Base-by-base conservation (phyloP, 176 grass and related monocot species). In the Secale cereale region DNA sequence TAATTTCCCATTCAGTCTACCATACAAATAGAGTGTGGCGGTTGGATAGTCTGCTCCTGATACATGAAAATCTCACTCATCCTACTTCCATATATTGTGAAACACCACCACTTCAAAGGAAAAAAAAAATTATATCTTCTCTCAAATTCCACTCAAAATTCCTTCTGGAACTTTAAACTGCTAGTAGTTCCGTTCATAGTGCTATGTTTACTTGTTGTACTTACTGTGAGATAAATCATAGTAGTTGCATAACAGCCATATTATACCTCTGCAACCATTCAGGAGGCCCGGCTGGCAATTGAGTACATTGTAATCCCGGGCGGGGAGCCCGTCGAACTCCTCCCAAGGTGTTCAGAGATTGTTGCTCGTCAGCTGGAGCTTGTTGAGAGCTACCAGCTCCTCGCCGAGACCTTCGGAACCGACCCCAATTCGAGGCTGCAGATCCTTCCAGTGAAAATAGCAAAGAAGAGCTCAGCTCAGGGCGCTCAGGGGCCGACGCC, bases 291-390 rank as follows among this genome's bases (percentile, higher is more conserved):
- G 2, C 67, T 98, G 79, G 97, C 91, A 40, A 99, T 99, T 2
- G 97, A 99, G 74, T 99, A 99, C 77, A 99, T 99, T 45, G 93
- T 99, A 85, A 95, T 96, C 79, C 93, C 97, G 63, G 91, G 91
- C 1, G 91, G 97, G 19, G 97, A 99, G 76, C 91, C 93, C 7
- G 97, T 99, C 10, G 93, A 96, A 72, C 93, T 98, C 33, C 91
- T 98, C 31, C 97, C 97, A 74, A 89, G 97, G 89, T 99, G 97
- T 91, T 95, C 93, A 40, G 97, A 95, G 79, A 96, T 99, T 54
- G 91, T 99, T 78, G 93, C 97, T 66, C 91, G 91, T 63, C 97
- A 99, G 70, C 86, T 99, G 46, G 93, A 95, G 90, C 93, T 99
- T 23, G 97, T 99, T 13, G 91, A 99, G 74, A 99, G 93, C 89